phyloP scores from a whole-genome alignment of 768 basidiomycete genomes.

The Lentinula edodes region DNA sequence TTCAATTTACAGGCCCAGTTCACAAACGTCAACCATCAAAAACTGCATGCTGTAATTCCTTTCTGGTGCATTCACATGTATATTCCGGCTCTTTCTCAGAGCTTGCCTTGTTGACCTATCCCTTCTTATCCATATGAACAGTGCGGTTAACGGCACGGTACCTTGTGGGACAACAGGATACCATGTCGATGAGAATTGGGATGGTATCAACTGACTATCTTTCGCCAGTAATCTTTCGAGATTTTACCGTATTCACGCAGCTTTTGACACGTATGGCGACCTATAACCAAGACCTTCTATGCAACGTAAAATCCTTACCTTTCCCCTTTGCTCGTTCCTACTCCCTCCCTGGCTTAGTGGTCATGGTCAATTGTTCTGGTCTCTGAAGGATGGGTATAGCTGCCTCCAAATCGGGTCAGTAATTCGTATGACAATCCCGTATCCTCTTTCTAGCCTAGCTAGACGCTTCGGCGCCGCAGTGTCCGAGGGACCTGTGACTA shows the following conservation, averaged over 20 bases:
- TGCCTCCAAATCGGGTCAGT: not conserved
- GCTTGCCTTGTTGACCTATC: not conserved
- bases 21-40: not conserved
- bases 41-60: not conserved
- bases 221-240: slow-evolving; percentile 19
- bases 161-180: not conserved
- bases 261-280: slow-evolving; percentile 24
- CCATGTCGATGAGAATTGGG: not conserved
- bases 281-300: slow-evolving; percentile 14
- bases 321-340: slow-evolving; percentile 8
- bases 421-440: not conserved
- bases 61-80: not conserved
- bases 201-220: slow-evolving; percentile 9
- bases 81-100: not conserved
- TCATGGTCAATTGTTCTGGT: not conserved
- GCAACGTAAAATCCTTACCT: not conserved
- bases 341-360: not conserved
- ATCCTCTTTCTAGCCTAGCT: not conserved
- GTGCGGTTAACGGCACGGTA: not conserved
- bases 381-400: slow-evolving; percentile 5
- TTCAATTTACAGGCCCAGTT: not conserved
- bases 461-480: not conserved
- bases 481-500: not conserved
- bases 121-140: slow-evolving; percentile 1
- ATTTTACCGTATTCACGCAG: slow-evolving; percentile 28